These are phyloP conservation scores for Purshia tridentata DNA, from an alignment of 306 rosid genomes.

Conservation along the genomic window DNA sequence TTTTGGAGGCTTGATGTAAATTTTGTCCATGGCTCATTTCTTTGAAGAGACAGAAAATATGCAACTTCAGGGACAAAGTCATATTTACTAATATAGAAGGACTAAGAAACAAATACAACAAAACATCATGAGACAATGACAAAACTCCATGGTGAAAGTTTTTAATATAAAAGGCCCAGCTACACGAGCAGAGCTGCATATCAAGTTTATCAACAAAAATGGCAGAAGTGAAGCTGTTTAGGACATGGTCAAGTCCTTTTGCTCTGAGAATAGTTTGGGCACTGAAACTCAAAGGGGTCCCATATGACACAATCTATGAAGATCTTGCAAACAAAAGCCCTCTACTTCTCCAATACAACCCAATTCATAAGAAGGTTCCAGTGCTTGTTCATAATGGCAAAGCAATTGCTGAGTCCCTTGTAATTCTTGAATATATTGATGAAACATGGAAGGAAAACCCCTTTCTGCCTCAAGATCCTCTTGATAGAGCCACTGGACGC, in stretches of 20 bases:
- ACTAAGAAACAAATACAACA: neutral
- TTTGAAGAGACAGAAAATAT: too few relatives aligned
- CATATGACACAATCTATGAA: slow-evolving; percentile 29
- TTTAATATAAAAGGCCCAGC: neutral
- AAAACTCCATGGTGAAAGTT: neutral
- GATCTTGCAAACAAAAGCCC: slow-evolving; percentile 42
- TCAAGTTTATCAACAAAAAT: neutral
- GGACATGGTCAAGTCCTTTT: slow-evolving; percentile 36
- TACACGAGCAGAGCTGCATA: neutral
- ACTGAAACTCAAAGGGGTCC: slow-evolving; percentile 33
- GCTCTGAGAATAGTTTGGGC: slow-evolving; percentile 41
- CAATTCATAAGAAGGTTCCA: slow-evolving; percentile 25
- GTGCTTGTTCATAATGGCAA: slow-evolving; percentile 41
- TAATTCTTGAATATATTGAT: slow-evolving; percentile 39
- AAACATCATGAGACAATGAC: neutral
- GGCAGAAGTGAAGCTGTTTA: slow-evolving; percentile 27
- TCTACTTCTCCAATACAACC: slow-evolving; percentile 35
- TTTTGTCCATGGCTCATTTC: too few relatives aligned
- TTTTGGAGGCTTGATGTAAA: too few relatives aligned
- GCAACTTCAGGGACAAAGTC: neutral
- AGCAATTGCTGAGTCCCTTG: slow-evolving; percentile 27
- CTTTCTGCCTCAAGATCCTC: slow-evolving; percentile 29
- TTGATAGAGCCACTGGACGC: slow-evolving; percentile 24
- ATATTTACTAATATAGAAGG: neutral
- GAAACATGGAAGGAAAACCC: slow-evolving; percentile 37